Percentiles rank a stretch among this genome's conserved stretches.
These are phyloP conservation scores for Vitis vinifera DNA, from an alignment of 164 flowering plant genomes.

Conservation along the genomic window DNA sequence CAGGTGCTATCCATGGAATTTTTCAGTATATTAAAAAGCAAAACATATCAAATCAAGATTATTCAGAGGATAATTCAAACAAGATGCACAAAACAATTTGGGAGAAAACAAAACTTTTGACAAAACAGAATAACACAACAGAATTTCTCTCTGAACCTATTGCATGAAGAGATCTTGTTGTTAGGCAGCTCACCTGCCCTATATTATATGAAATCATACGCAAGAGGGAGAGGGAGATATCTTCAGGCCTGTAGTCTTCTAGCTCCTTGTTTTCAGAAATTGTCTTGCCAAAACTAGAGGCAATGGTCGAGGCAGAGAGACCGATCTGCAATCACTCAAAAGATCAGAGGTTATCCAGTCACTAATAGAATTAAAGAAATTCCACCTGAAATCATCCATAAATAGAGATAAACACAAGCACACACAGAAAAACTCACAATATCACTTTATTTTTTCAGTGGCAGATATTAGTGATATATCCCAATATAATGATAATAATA, in stretches of 20 bases:
- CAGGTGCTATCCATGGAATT: too few species aligned
- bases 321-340: constrained; percentile 62
- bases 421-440: background rate
- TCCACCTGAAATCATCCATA: background rate
- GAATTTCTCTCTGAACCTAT: background rate
- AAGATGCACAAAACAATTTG: background rate
- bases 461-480: background rate
- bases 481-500: background rate
- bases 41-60: background rate
- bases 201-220: constrained; percentile 97
- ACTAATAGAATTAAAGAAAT: background rate
- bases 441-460: background rate
- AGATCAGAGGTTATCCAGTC: background rate
- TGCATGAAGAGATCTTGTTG: background rate
- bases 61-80: background rate
- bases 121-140: background rate
- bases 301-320: constrained; percentile 94
- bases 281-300: constrained; percentile 97
- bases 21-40: background rate
- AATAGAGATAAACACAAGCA: background rate
- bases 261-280: constrained; percentile 89
- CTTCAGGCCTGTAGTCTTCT: constrained; percentile 94
- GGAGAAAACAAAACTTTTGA: background rate
- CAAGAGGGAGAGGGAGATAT: constrained; percentile 85
- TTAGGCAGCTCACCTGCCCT: constrained; percentile 67